Evolutionary conservation across 2,329 filamentous ascomycete species (phyloP), one percentile per base, ranked within the genome.

Genomic region (Waltergamsia citrina): DNA sequence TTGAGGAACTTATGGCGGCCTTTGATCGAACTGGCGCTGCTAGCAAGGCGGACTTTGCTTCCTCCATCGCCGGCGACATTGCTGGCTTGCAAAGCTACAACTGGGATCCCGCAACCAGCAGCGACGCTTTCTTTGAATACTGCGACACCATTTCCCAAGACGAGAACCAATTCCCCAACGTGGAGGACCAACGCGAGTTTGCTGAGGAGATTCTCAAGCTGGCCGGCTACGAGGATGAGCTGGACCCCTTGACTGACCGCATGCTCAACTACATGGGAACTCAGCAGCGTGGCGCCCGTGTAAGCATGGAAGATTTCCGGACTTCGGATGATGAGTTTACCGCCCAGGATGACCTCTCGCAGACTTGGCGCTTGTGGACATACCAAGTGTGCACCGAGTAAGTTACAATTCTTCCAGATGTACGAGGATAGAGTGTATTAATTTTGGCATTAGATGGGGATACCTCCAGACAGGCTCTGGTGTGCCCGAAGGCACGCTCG

Each of bases 141-240:
- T 41, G 39, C 34, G 36, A 36, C 7, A 28, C 37, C 9, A 27
- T 41, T 23, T 26, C 32, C 12, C 21, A 24, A 16, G 27, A 26
- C 36, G 18, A 31, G 24, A 34, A 34, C 19, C 27, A 32, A 15
- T 38, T 31, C 22, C 33, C 36, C 8, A 24, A 57, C 10, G 51
- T 71, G 18, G 52, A 74, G 15, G 40, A 42, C 0, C 48, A 52
- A 3, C 62, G 60, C 4, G 67, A 63, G 1, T 52, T 51, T 10
- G 81, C 85, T 32, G 94, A 94, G 73, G 88, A 84, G 59, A 75
- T 98, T 31, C 86, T 83, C 31, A 60, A 67, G 15, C 88, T 87
- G 19, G 77, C 75, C 4, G 85, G 85, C 24, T 64, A 67, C 34
- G 50, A 43, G 5, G 42, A 51, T 6, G 56, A 67, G 26, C 37